A percentile compares a stretch with the other conserved stretches of the same genome.
Evolutionary conservation across 2,329 filamentous ascomycete species (phyloP).

Genomic region (Drechslerella dactyloides): DNA sequence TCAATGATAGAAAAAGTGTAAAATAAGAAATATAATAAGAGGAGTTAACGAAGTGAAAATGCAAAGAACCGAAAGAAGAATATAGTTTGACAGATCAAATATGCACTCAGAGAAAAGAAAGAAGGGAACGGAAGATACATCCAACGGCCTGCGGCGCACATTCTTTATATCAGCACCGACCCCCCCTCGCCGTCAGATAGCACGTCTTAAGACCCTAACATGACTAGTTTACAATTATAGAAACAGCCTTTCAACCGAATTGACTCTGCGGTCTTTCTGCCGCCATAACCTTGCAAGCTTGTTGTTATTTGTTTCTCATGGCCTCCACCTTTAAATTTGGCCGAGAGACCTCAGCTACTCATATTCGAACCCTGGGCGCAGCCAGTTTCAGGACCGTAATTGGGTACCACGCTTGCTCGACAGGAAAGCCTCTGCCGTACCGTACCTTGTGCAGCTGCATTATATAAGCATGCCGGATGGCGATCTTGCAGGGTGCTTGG

Average conservation of each 20-base stretch:
- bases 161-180: constrained; percentile 47
- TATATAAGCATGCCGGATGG: constrained; percentile 29
- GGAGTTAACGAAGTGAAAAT: constrained; percentile 30
- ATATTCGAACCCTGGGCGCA: not conserved
- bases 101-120: constrained; percentile 22
- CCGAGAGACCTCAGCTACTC: not conserved
- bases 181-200: not conserved
- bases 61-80: constrained; percentile 36
- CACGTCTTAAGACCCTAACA: constrained; percentile 5
- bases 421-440: constrained; percentile 49
- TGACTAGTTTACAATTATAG: constrained; percentile 42
- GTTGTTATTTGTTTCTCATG: constrained; percentile 5
- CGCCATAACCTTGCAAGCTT: constrained; percentile 34
- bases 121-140: constrained; percentile 19
- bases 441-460: constrained; percentile 34
- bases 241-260: constrained; percentile 26
- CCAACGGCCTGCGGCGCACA: constrained; percentile 17
- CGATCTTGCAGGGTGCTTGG: constrained; percentile 40
- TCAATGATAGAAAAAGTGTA: constrained; percentile 17
- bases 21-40: constrained; percentile 30
- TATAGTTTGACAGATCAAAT: constrained; percentile 35
- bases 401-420: constrained; percentile 35
- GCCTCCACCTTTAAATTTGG: constrained; percentile 2
- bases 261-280: constrained; percentile 11
- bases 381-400: constrained; percentile 8